A percentile compares a stretch with the other conserved stretches of the same genome.
Conservation (phyloP, 495 filamentous ascomycete genomes). For the Penicillium ucsense region DNA sequence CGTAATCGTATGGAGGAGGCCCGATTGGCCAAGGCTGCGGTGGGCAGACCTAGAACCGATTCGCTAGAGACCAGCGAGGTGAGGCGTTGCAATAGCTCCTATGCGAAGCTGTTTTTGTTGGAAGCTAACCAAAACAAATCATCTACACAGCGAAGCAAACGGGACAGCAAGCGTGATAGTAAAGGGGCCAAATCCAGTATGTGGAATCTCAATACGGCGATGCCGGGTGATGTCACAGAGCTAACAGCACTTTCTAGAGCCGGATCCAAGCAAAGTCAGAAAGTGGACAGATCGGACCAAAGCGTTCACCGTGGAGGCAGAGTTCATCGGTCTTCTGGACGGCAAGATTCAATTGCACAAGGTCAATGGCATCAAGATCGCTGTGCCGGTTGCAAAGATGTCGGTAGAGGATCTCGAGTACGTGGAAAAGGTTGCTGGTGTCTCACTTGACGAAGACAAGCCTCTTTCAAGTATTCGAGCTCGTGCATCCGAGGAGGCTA, state of each 20-base stretch:
- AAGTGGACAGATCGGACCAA: slow-evolving; percentile 92
- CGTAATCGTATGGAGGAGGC: slow-evolving; percentile 80
- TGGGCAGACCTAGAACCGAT: slow-evolving; percentile 48
- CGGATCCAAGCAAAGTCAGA: slow-evolving; percentile 73
- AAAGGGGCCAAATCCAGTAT: slow-evolving; percentile 56
- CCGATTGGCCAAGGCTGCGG: slow-evolving; percentile 64
- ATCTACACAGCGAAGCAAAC: slow-evolving; percentile 56
- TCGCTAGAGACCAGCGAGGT: slow-evolving; percentile 59
- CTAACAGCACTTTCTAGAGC: slow-evolving; percentile 43
- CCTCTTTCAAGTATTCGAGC: slow-evolving; percentile 68
- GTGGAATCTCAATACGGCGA: slow-evolving; percentile 20
- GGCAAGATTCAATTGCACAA: slow-evolving; percentile 98
- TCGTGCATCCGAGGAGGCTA: slow-evolving; percentile 15
- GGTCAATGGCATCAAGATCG: slow-evolving; percentile 95
- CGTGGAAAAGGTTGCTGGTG: slow-evolving; percentile 75
- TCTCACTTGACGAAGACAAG: slow-evolving; percentile 93
- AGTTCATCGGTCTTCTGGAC: slow-evolving; percentile 83
- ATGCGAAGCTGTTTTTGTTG: too few relatives aligned
- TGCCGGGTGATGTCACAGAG: slow-evolving; percentile 6
- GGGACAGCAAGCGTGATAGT: slow-evolving; percentile 51
- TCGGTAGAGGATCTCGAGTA: slow-evolving; percentile 89
- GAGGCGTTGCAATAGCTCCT: slow-evolving; percentile 10
- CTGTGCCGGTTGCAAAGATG: slow-evolving; percentile 92
- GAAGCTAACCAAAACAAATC: neutral
- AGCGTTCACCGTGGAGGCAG: slow-evolving; percentile 93